Conservation (phyloP, 2,329 filamentous ascomycete species). For the Fusarium nanum region DNA sequence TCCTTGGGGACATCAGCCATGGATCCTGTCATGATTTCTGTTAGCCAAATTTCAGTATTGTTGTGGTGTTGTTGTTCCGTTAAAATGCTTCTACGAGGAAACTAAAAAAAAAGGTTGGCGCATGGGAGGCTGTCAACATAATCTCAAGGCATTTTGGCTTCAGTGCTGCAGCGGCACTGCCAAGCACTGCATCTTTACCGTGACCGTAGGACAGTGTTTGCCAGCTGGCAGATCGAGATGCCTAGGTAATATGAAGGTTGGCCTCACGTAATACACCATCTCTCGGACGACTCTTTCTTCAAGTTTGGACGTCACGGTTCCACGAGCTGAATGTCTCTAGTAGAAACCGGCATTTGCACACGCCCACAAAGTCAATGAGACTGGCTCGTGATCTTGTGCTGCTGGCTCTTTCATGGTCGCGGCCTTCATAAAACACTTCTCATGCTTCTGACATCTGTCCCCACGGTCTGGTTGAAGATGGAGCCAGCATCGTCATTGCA, state of each 20-base stretch:
- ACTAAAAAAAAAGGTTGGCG: not conserved
- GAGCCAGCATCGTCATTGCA: slow-evolving; percentile 35
- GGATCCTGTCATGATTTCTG: slow-evolving; percentile 70
- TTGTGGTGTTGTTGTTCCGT: not conserved
- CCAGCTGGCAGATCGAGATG: slow-evolving; percentile 14
- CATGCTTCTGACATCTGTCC: slow-evolving; percentile 13
- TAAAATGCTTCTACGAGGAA: not conserved
- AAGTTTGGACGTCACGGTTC: slow-evolving; percentile 25
- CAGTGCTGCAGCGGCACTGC: slow-evolving; percentile 11
- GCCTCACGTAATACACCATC: slow-evolving; percentile 5
- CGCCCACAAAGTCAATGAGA: not conserved
- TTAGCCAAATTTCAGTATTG: slow-evolving; percentile 22
- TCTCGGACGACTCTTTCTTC: slow-evolving; percentile 18
- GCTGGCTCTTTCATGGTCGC: not conserved
- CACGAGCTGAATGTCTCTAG: slow-evolving; percentile 12
- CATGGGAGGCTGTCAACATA: not conserved
- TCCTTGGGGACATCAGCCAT: slow-evolving; percentile 91
- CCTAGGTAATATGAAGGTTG: not conserved
- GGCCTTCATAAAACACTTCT: slow-evolving; percentile 21
- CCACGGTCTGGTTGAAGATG: slow-evolving; percentile 2
- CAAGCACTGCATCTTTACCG: slow-evolving; percentile 6
- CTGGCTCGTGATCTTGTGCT: not conserved
- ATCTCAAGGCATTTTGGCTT: slow-evolving; percentile 8
- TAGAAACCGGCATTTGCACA: not conserved
- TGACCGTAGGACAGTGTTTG: slow-evolving; percentile 27